Percentiles rank a stretch among this genome's conserved stretches.
Evolutionary conservation across 139 green algal genomes (phyloP).

Genomic region (Chlorella sp.): DNA sequence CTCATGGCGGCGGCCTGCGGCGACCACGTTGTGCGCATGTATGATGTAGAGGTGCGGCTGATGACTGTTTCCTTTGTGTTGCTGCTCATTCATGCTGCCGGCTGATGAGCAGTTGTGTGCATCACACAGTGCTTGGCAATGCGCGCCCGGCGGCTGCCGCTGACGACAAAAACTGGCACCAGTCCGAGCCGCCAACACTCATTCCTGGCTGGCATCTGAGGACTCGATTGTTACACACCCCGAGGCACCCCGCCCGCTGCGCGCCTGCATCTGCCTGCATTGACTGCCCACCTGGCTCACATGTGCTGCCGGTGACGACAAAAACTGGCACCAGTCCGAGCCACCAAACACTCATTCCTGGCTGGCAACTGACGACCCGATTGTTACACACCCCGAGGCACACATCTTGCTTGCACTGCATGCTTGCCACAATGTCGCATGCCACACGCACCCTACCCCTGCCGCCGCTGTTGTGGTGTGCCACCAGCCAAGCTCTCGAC

Average conservation of each 20-base stretch:
- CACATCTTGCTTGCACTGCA: not conserved
- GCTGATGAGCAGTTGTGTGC: no score
- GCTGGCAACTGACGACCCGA: slow-evolving; percentile 24
- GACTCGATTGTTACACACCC: slow-evolving; percentile 38
- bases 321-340: slow-evolving; percentile 42
- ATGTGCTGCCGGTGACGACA: slow-evolving; percentile 14
- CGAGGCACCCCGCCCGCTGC: slow-evolving; percentile 2
- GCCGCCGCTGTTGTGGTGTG: no score
- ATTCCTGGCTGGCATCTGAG: slow-evolving; percentile 28
- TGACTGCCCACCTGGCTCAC: no score
- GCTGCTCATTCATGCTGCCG: no score
- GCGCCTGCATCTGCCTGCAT: no score
- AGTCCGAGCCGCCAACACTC: slow-evolving; percentile 28
- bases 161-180: slow-evolving; percentile 43
- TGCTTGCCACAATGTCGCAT: no score
- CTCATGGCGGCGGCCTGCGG: slow-evolving; percentile 69
- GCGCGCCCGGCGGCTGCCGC: no score
- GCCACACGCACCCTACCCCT: not conserved
- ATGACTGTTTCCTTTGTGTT: no score
- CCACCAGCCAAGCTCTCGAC: no score
- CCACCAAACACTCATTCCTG: slow-evolving; percentile 25
- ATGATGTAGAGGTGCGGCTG: slow-evolving; percentile 56
- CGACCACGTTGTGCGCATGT: slow-evolving; percentile 72
- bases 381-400: slow-evolving; percentile 31
- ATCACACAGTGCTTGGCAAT: no score